Conservation (phyloP, 2,329 filamentous ascomycete species). For the Nigrospora osmanthi region DNA sequence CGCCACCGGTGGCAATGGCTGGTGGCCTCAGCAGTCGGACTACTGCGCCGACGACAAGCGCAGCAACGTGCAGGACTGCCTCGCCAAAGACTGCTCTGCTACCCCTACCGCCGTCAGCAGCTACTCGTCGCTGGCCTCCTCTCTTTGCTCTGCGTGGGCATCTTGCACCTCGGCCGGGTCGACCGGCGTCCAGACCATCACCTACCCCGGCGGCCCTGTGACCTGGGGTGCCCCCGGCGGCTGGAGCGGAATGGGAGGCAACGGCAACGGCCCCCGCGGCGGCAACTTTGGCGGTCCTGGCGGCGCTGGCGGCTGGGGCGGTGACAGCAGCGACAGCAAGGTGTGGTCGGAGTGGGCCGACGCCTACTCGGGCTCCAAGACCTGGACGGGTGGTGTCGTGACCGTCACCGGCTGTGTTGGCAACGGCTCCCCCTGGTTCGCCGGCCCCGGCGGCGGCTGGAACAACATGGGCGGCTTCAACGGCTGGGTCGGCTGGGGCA, state of each 20-base stretch:
- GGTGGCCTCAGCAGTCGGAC: conserved; percentile 20
- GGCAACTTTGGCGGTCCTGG: conserved; percentile 1
- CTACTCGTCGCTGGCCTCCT: conserved; percentile 27
- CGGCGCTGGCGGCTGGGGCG: conserved; percentile 5
- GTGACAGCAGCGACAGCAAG: conserved; percentile 7
- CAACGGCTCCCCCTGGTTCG: conserved; percentile 30
- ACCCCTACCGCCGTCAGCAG: conserved; percentile 17
- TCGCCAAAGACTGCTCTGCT: conserved; percentile 16
- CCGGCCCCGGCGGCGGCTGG: conserved; percentile 27
- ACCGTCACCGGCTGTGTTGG: conserved; percentile 35
- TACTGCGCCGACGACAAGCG: conserved; percentile 20
- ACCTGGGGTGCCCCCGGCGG: conserved; percentile 24
- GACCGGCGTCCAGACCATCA: conserved; percentile 30
- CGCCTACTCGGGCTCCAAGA: conserved; percentile 18
- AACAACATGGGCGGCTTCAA: conserved; percentile 25
- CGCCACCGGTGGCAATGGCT: conserved; percentile 12
- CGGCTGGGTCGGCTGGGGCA: conserved; percentile 31
- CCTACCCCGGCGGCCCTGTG: conserved; percentile 23
- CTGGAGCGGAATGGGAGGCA: conserved; percentile 13
- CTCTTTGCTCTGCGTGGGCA: conserved; percentile 30
- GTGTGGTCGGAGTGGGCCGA: conserved; percentile 23
- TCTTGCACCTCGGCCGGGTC: conserved; percentile 29
- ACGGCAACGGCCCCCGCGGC: conserved; percentile 4
- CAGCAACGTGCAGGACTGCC: conserved; percentile 17
- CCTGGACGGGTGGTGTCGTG: conserved; percentile 28